Evolutionary conservation across 371 early-diverging fungal species (phyloP).

Genomic region (Lichtheimia corymbifera): DNA sequence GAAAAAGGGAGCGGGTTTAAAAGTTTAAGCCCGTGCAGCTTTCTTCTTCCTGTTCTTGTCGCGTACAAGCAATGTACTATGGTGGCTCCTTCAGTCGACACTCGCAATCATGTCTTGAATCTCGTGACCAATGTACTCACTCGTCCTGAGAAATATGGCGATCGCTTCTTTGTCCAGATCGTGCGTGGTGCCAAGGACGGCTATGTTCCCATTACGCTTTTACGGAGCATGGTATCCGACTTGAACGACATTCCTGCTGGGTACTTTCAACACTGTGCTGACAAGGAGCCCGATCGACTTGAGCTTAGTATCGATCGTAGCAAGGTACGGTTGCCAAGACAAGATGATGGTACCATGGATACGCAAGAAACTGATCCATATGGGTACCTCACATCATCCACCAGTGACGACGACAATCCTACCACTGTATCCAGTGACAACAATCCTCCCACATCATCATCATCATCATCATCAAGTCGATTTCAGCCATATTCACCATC

Average conservation of each 20-base stretch:
- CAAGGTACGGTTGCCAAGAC: slow-evolving; percentile 5
- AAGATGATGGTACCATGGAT: background rate
- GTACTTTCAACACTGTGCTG: slow-evolving; percentile 21
- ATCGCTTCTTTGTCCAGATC: slow-evolving; percentile 16
- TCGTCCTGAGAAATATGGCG: slow-evolving; percentile 14
- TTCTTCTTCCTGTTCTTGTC: background rate
- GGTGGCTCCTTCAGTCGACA: background rate
- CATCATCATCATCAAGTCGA: too few relatives aligned
- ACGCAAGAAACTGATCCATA: slow-evolving; percentile 21
- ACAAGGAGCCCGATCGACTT: slow-evolving; percentile 11
- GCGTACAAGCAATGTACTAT: background rate
- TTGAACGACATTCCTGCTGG: slow-evolving; percentile 16
- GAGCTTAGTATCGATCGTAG: slow-evolving; percentile 14
- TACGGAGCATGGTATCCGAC: slow-evolving; percentile 16
- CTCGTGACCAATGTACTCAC: slow-evolving; percentile 8
- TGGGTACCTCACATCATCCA: slow-evolving; percentile 7
- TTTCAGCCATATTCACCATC: slow-evolving; percentile 1
- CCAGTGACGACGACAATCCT: background rate
- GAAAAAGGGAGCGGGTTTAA: too few relatives aligned
- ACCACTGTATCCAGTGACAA: too few relatives aligned
- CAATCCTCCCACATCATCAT: too few relatives aligned
- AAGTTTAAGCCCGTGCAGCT: background rate
- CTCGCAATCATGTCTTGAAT: slow-evolving; percentile 6
- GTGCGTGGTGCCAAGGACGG: slow-evolving; percentile 13
- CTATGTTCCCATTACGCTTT: slow-evolving; percentile 13